These are phyloP conservation scores for Escovopsis sp. DNA, from an alignment of 2,329 filamentous ascomycete genomes.

Conservation along the genomic window DNA sequence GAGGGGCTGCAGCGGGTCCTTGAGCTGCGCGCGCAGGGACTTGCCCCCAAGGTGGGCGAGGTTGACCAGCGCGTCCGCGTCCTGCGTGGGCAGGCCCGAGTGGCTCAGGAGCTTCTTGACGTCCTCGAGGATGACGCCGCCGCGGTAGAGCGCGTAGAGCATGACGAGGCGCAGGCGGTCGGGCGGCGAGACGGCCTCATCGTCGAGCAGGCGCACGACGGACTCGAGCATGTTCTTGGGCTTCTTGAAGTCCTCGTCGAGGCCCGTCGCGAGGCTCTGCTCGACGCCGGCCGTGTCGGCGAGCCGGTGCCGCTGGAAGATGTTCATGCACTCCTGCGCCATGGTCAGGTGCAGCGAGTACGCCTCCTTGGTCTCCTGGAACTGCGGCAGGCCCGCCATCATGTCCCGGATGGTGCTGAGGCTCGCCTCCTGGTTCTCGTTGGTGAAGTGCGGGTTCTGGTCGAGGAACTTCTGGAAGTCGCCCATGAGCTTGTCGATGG, in stretches of 20 bases:
- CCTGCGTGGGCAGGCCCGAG: conserved; percentile 57
- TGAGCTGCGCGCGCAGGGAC: conserved; percentile 46
- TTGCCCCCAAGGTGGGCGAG: conserved; percentile 69
- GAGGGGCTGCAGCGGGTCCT: conserved; percentile 54
- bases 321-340: conserved; percentile 94
- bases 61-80: conserved; percentile 60
- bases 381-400: conserved; percentile 86
- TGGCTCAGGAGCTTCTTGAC: conserved; percentile 73
- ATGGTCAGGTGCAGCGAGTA: conserved; percentile 92
- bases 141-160: conserved; percentile 72
- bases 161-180: conserved; percentile 77
- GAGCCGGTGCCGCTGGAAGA: conserved; percentile 73
- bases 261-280: conserved; percentile 77
- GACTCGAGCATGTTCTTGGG: conserved; percentile 80
- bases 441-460: conserved; percentile 83
- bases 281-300: conserved; percentile 77
- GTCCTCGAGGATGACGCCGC: conserved; percentile 72
- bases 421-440: conserved; percentile 54
- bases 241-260: conserved; percentile 85
- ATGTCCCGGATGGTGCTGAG: conserved; percentile 93
- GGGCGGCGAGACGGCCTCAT: conserved; percentile 52
- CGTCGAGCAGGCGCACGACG: conserved; percentile 75
- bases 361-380: conserved; percentile 86
- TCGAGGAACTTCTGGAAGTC: conserved; percentile 88
- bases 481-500: conserved; percentile 79